Percentiles rank a stretch among this genome's conserved stretches.
Evolutionary conservation across 2,329 filamentous ascomycete species (phyloP).

Genomic region (Diaporthe caulivora): DNA sequence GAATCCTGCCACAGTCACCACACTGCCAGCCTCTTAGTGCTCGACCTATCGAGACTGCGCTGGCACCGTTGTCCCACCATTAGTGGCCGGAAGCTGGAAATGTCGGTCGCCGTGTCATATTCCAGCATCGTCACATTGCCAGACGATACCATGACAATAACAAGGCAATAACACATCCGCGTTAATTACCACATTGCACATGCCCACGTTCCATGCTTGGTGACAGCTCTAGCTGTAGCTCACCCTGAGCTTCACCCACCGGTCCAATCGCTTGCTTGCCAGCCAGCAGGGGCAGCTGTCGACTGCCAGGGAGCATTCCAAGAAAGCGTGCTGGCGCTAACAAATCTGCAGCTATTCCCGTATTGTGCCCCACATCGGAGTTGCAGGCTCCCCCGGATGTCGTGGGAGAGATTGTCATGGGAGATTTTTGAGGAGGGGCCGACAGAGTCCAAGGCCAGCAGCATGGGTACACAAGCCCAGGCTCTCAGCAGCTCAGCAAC

Average conservation of each 20-base stretch:
- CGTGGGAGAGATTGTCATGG: background rate
- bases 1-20: background rate
- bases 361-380: background rate
- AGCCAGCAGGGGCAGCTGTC: constrained; percentile 23
- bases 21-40: background rate
- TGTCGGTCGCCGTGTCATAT: constrained; percentile 4
- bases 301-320: constrained; percentile 22
- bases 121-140: constrained; percentile 5
- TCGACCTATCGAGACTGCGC: background rate
- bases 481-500: background rate
- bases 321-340: constrained; percentile 22
- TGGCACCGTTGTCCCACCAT: background rate
- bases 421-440: background rate
- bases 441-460: background rate
- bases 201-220: background rate
- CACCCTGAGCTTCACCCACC: constrained; percentile 5
- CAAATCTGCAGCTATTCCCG: constrained; percentile 16
- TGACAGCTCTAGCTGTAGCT: constrained; percentile 9
- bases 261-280: constrained; percentile 26
- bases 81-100: background rate
- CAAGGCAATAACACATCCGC: background rate
- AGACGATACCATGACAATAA: background rate
- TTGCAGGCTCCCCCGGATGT: background rate
- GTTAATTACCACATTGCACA: background rate
- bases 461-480: background rate